These are phyloP conservation scores for Fusarium sp. DNA, from an alignment of 2,329 filamentous ascomycete genomes.

Conservation along the genomic window DNA sequence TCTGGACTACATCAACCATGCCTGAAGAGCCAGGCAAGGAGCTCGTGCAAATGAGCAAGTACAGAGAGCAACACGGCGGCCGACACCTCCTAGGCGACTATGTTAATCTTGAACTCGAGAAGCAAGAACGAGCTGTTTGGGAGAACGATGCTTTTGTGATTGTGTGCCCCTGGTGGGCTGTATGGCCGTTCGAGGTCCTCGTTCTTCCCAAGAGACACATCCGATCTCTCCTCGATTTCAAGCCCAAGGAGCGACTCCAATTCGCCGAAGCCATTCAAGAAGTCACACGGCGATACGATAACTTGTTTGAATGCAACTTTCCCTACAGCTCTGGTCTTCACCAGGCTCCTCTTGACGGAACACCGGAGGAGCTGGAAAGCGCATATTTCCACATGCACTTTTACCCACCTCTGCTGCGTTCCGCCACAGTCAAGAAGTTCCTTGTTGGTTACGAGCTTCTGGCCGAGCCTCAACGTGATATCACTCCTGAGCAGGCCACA, in stretches of 20 bases:
- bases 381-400: constrained; percentile 98
- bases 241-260: constrained; percentile 71
- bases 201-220: constrained; percentile 86
- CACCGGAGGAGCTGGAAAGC: constrained; percentile 81
- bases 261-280: constrained; percentile 88
- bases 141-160: constrained; percentile 86
- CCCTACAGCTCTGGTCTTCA: constrained; percentile 97
- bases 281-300: constrained; percentile 91
- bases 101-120: constrained; percentile 79
- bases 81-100: constrained; percentile 87
- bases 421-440: constrained; percentile 94
- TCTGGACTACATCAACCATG: constrained; percentile 92
- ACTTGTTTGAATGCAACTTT: constrained; percentile 95
- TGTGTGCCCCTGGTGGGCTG: constrained; percentile 96
- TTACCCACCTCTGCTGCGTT: constrained; percentile 90
- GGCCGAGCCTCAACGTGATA: constrained; percentile 97
- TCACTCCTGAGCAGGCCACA: constrained; percentile 95
- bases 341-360: constrained; percentile 87
- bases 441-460: constrained; percentile 95
- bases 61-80: constrained; percentile 75
- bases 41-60: constrained; percentile 78
- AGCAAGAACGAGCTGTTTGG: constrained; percentile 85
- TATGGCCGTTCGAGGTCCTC: constrained; percentile 97
- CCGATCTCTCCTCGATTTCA: constrained; percentile 83
- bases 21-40: constrained; percentile 90